Evolutionary conservation across 768 basidiomycete species (phyloP).

Genomic region (Mycena haematopus): DNA sequence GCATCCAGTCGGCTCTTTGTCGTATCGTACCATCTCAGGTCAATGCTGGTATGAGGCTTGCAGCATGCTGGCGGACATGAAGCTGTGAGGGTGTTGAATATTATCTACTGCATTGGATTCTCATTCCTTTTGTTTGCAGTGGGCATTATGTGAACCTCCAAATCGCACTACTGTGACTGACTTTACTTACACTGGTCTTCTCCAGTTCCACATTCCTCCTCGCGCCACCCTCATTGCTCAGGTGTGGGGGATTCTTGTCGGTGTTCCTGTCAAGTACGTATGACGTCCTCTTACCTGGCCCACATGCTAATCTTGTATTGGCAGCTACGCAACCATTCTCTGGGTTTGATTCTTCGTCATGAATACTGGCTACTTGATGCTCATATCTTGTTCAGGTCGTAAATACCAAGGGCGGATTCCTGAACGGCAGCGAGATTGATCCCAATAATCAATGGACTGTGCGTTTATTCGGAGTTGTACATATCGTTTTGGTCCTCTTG

Average conservation of each 20-base stretch:
- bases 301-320: background rate
- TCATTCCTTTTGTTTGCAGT: conserved; percentile 11
- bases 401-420: conserved; percentile 31
- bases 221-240: conserved; percentile 33
- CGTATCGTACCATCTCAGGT: conserved; percentile 35
- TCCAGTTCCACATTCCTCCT: conserved; percentile 35
- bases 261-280: conserved; percentile 35
- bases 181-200: background rate
- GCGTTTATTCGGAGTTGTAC: conserved; percentile 4
- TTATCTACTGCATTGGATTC: background rate
- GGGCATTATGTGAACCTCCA: conserved; percentile 32
- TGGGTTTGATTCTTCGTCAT: conserved; percentile 2
- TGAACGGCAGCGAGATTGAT: conserved; percentile 29
- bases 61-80: conserved; percentile 36
- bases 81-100: conserved; percentile 28
- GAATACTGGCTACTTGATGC: background rate
- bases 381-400: conserved; percentile 26
- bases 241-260: conserved; percentile 34
- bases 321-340: conserved; percentile 33
- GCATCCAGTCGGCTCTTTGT: conserved; percentile 33
- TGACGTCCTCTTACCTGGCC: background rate
- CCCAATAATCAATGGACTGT: conserved; percentile 37
- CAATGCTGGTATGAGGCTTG: conserved; percentile 38
- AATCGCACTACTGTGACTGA: background rate
- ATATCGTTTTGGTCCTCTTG: background rate